Base-by-base conservation (phyloP, 129 eudicot species). In the Gnaphalium uliginosum region DNA sequence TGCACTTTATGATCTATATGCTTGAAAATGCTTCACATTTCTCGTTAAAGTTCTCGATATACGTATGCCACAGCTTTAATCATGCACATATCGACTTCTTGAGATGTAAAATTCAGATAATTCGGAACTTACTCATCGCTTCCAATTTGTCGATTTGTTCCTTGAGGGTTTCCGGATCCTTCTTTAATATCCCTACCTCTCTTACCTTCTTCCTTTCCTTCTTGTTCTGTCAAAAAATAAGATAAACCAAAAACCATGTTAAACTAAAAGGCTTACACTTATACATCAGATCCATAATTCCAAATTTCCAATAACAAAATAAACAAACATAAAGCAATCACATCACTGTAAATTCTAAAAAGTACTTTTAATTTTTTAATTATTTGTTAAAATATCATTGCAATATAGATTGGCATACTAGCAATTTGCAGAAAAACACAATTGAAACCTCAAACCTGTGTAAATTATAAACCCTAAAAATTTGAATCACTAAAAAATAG, bases 181-280 rank as follows among this genome's bases (percentile, higher is more conserved):
- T 94, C 96, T 94, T 94, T 81, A 94, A 72, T 21, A 94, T 90
- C 50, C 98, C 98, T 62, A 94, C 98, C 73, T 94, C 98, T 78
- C 98, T 87, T 43, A 94, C 98, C 86, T 90, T 94, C 83, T 94
- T 94, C 87, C 98, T 85, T 81, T 94, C 98, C 82, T 94, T 94
- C 83, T 94, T 94, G 84, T 93, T 93, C 96, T 90, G 92, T 58
- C 4, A 63, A 30, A 64, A 29, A 41, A 66, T n/a, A 75, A 15
- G 17, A 71, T 17, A 67, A 41, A 66, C 68, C 57, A 27, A 30
- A 66, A 74, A 56, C 76, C 66, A 53, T 1, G 66, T 78, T 51
- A 78, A 62, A 46, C 35, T n/a, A 71, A 21, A 0, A 61, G 22
- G 23, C 21, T 60, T 35, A 60, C 59, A 21, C 23, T 1, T 1